phyloP scores from a whole-genome alignment of 805 yeast species.

The Kodamaea laetipori region DNA sequence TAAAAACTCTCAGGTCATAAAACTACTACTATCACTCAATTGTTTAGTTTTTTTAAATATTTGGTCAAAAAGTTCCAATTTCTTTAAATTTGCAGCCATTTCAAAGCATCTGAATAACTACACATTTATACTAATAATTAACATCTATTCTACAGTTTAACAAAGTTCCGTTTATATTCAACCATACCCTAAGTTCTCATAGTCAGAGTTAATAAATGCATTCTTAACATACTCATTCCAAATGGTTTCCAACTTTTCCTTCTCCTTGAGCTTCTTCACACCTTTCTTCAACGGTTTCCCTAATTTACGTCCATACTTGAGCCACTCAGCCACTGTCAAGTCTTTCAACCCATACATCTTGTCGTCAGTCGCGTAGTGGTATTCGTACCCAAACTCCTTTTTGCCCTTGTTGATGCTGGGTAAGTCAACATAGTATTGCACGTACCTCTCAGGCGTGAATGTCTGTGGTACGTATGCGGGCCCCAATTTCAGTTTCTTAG shows the following conservation, averaged over 20 bases:
- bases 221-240: conserved; percentile 62
- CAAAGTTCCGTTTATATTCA: conserved; percentile 17
- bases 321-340: conserved; percentile 63
- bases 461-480: conserved; percentile 76
- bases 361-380: conserved; percentile 72
- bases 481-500: conserved; percentile 56
- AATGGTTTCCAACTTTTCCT: conserved; percentile 34
- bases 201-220: conserved; percentile 66
- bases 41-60: too few species aligned
- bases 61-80: too few species aligned
- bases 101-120: neutral
- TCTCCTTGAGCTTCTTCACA: conserved; percentile 16
- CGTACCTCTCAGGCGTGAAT: conserved; percentile 71
- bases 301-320: conserved; percentile 55
- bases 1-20: too few species aligned
- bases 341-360: conserved; percentile 53
- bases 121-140: neutral
- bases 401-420: conserved; percentile 45
- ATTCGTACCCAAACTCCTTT: conserved; percentile 54
- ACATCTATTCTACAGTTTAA: too few species aligned
- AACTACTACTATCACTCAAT: too few species aligned
- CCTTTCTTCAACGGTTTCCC: conserved; percentile 43
- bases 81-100: conserved; percentile 2
- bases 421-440: conserved; percentile 74
- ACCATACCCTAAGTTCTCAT: conserved; percentile 53